phyloP scores from a whole-genome alignment of 2,329 filamentous ascomycete species.

The Aspergillus arachidicola region DNA sequence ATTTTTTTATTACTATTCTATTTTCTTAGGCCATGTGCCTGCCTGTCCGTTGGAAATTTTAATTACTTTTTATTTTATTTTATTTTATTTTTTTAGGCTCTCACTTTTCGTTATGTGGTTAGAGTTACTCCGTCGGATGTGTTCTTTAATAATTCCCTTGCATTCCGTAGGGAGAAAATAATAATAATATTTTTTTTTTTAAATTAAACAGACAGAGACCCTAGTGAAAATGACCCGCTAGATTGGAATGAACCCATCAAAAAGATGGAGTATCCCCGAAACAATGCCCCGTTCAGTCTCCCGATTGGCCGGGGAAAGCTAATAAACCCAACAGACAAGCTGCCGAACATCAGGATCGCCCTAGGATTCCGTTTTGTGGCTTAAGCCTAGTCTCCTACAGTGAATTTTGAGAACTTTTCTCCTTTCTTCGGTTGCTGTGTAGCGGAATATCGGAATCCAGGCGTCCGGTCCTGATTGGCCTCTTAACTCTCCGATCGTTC shows the following conservation, averaged over 20 bases:
- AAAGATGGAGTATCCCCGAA: not conserved
- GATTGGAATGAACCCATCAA: conserved; percentile 5
- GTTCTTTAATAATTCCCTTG: not conserved
- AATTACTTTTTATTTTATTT: not conserved
- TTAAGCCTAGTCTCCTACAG: not conserved
- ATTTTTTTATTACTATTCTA: not conserved
- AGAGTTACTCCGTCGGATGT: not conserved
- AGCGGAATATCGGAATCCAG: not conserved
- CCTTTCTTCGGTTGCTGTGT: conserved; percentile 3
- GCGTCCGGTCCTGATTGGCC: not conserved
- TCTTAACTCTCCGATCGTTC: conserved; percentile 1
- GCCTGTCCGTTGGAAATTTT: not conserved
- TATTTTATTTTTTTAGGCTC: not conserved
- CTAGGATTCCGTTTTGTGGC: not conserved
- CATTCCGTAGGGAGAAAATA: conserved; percentile 1
- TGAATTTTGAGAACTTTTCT: not conserved
- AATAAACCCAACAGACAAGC: not conserved
- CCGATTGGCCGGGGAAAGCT: conserved; percentile 3
- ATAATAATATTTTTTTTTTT: not conserved
- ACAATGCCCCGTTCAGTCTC: conserved; percentile 1
- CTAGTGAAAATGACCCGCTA: not conserved
- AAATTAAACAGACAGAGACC: not conserved
- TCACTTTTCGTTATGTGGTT: not conserved
- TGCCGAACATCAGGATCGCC: not conserved
- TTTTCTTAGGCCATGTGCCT: not conserved